Evolutionary conservation across 225 moss, liverwort and hornwort genomes (phyloP).

Genomic region (Asterella californica): DNA sequence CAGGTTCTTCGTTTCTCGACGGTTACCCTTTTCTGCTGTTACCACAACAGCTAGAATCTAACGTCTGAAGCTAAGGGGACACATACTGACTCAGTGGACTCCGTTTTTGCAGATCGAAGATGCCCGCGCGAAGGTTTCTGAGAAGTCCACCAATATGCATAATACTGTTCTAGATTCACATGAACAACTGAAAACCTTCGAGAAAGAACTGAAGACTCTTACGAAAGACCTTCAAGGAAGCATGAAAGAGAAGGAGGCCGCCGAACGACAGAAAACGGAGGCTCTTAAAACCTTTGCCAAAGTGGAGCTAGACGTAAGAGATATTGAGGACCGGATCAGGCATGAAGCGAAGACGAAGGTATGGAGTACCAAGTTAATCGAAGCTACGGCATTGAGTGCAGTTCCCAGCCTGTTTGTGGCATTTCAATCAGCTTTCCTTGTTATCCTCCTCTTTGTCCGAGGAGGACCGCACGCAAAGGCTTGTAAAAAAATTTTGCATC

Average conservation of each 20-base stretch:
- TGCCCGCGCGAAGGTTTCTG: constrained; percentile 85
- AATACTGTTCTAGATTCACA: constrained; percentile 85
- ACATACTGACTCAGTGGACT: background rate
- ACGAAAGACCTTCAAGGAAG: constrained; percentile 70
- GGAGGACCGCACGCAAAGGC: background rate
- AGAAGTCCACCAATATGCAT: constrained; percentile 89
- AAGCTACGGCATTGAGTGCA: background rate
- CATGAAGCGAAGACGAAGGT: constrained; percentile 64
- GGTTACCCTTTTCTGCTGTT: background rate
- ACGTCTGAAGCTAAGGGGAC: background rate
- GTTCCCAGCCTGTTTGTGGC: too few species aligned
- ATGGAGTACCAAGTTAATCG: background rate
- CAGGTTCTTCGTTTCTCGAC: background rate
- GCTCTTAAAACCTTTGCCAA: constrained; percentile 62
- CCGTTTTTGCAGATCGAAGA: constrained; percentile 66
- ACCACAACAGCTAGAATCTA: background rate
- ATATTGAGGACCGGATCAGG: constrained; percentile 46
- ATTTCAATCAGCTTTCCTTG: background rate
- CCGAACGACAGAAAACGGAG: constrained; percentile 80
- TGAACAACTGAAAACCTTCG: constrained; percentile 72
- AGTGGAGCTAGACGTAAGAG: constrained; percentile 51
- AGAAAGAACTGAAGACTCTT: constrained; percentile 74
- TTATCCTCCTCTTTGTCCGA: background rate
- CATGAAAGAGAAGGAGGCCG: constrained; percentile 70
- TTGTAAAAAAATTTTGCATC: too few species aligned